phyloP scores from a whole-genome alignment of 139 green algal genomes.

The Chlorella sp. region DNA sequence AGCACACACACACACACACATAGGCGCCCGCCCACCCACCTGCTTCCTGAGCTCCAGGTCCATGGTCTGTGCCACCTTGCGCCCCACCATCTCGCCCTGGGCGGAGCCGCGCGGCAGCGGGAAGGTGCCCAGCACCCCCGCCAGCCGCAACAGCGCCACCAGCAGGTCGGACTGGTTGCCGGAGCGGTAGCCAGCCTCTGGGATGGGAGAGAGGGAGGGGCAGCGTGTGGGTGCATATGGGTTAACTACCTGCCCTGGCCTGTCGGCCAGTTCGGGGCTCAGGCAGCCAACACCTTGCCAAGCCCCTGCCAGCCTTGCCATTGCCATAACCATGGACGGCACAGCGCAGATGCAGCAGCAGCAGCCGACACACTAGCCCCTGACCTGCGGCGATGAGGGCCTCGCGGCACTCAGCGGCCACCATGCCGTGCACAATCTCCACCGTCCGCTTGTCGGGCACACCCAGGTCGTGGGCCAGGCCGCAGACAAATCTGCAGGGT shows the following conservation, averaged over 20 bases:
- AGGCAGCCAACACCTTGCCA: too few relatives aligned
- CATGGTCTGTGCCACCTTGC: slow-evolving; percentile 30
- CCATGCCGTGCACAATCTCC: slow-evolving; percentile 41
- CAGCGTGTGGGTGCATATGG: background rate
- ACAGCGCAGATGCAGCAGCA: too few relatives aligned
- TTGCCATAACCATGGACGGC: too few relatives aligned
- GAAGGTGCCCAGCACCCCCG: slow-evolving; percentile 36
- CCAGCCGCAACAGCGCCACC: slow-evolving; percentile 28
- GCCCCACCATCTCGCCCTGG: slow-evolving; percentile 54
- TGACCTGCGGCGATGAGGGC: slow-evolving; percentile 44
- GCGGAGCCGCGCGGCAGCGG: slow-evolving; percentile 40
- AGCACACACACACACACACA: too few relatives aligned
- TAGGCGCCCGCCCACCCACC: background rate
- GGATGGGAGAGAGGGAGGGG: background rate
- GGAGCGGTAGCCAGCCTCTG: slow-evolving; percentile 40
- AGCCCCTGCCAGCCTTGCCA: too few relatives aligned
- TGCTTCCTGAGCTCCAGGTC: slow-evolving; percentile 43
- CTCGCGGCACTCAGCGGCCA: slow-evolving; percentile 39
- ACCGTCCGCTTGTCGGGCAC: slow-evolving; percentile 44
- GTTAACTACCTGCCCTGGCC: too few relatives aligned
- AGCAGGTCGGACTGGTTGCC: slow-evolving; percentile 30
- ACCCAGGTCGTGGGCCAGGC: slow-evolving; percentile 46
- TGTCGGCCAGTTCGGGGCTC: too few relatives aligned
- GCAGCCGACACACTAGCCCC: too few relatives aligned
- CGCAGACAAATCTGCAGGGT: slow-evolving; percentile 44